Conservation (phyloP, 495 filamentous ascomycete species). For the Neurospora intermedia region DNA sequence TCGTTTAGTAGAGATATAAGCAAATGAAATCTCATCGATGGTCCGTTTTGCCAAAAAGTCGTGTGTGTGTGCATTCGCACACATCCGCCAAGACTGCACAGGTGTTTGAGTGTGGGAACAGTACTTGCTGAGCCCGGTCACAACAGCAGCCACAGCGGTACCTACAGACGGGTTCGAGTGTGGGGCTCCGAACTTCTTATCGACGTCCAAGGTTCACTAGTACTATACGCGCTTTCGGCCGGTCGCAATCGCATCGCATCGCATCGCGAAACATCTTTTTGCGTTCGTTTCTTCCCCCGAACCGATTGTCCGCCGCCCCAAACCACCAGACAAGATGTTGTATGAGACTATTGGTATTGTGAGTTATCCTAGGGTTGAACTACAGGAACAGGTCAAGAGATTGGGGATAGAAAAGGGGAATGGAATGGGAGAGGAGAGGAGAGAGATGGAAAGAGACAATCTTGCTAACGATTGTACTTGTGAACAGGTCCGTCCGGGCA, state of each 20-base stretch:
- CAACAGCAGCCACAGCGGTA: not conserved
- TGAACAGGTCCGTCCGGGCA: conserved; percentile 75
- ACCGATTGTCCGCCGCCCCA: not conserved
- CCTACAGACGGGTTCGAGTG: not conserved
- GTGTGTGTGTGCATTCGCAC: no score
- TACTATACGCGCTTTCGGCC: not conserved
- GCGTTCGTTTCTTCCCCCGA: not conserved
- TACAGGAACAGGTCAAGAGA: no score
- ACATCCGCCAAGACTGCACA: no score
- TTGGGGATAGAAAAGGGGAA: no score
- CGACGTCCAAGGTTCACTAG: not conserved
- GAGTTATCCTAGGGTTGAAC: conserved; percentile 5
- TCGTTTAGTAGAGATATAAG: no score
- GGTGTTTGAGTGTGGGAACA: no score
- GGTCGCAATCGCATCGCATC: not conserved
- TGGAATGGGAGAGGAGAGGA: no score
- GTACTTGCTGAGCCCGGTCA: not conserved
- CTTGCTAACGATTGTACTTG: conserved; percentile 6
- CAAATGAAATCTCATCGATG: no score
- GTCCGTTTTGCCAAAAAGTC: no score
- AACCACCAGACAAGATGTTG: conserved; percentile 52
- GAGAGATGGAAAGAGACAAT: not conserved
- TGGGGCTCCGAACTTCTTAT: not conserved
- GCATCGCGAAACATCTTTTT: not conserved
- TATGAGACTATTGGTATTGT: conserved; percentile 97